Conservation (phyloP, 2,329 filamentous ascomycete species). For the Calonectria leucothoes region DNA sequence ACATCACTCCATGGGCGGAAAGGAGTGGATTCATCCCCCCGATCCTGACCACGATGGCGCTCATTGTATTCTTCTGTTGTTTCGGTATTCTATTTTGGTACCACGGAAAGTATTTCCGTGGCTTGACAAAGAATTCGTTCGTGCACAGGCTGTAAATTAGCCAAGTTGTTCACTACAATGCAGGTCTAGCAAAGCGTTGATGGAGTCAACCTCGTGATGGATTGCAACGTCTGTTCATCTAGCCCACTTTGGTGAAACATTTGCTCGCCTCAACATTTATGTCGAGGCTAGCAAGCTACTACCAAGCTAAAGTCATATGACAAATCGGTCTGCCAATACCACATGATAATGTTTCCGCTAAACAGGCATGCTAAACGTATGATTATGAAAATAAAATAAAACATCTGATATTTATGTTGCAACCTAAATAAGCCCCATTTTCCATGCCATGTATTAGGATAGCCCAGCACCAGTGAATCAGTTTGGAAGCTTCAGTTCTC, state of each 20-base stretch:
- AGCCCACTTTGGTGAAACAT: background rate
- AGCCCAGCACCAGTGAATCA: too few relatives aligned
- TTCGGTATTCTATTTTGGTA: constrained; percentile 21
- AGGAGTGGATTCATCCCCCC: constrained; percentile 15
- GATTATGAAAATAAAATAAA: too few relatives aligned
- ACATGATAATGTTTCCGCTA: too few relatives aligned
- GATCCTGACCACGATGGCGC: constrained; percentile 1
- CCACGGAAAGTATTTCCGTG: constrained; percentile 12
- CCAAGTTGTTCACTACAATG: too few relatives aligned
- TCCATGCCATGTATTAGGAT: too few relatives aligned
- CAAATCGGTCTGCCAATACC: too few relatives aligned
- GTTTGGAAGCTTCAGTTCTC: too few relatives aligned
- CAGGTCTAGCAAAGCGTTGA: background rate
- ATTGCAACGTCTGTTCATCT: background rate
- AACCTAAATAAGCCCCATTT: background rate
- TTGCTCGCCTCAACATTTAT: background rate
- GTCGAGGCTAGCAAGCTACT: too few relatives aligned
- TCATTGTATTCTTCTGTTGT: constrained; percentile 19
- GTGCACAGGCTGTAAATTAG: constrained; percentile 9
- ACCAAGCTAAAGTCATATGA: too few relatives aligned
- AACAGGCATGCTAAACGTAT: too few relatives aligned
- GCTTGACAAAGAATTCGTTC: constrained; percentile 9
- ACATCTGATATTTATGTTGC: too few relatives aligned
- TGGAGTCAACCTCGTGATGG: background rate
- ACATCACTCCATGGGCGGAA: constrained; percentile 17